A percentile compares a stretch with the other conserved stretches of the same genome.
Conservation (phyloP, 2,329 filamentous ascomycete species). For the Canariomyces notabilis region DNA sequence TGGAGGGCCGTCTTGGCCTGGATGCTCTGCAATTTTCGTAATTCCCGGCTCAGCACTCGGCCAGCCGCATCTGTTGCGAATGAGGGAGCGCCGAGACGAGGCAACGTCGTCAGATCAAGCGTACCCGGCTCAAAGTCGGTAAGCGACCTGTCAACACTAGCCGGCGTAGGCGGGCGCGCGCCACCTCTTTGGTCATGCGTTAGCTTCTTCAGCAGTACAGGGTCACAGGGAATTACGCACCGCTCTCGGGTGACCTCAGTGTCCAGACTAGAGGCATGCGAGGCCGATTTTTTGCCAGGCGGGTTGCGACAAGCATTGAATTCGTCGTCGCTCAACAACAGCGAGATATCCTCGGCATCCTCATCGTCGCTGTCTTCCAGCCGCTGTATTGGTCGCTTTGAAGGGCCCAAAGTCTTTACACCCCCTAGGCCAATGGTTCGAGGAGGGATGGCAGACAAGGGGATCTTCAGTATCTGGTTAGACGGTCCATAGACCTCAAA, state of each 20-base stretch:
- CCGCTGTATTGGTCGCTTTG: constrained; percentile 24
- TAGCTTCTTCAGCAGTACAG: neutral
- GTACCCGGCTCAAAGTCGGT: constrained; percentile 60
- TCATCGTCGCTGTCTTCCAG: constrained; percentile 42
- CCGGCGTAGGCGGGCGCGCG: constrained; percentile 8
- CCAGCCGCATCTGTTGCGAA: constrained; percentile 61
- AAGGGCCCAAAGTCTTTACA: neutral
- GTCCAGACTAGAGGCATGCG: constrained; percentile 13
- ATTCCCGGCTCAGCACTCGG: constrained; percentile 58
- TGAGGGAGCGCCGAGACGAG: constrained; percentile 57
- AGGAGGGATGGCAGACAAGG: constrained; percentile 31
- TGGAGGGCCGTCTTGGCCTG: constrained; percentile 58
- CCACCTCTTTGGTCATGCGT: neutral
- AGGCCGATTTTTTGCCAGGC: constrained; percentile 10
- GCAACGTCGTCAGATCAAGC: constrained; percentile 57
- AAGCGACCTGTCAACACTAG: constrained; percentile 15
- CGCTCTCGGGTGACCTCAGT: neutral
- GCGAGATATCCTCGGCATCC: constrained; percentile 33
- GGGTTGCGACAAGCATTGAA: neutral
- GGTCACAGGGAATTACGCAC: neutral
- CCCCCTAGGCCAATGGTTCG: constrained; percentile 2
- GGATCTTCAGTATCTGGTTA: constrained; percentile 25
- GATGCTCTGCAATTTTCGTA: constrained; percentile 57
- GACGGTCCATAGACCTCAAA: constrained; percentile 16
- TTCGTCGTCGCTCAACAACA: constrained; percentile 33